Percentiles rank a stretch among this genome's conserved stretches.
Evolutionary conservation across 768 basidiomycete species (phyloP).

Genomic region (Rickenella mellea): DNA sequence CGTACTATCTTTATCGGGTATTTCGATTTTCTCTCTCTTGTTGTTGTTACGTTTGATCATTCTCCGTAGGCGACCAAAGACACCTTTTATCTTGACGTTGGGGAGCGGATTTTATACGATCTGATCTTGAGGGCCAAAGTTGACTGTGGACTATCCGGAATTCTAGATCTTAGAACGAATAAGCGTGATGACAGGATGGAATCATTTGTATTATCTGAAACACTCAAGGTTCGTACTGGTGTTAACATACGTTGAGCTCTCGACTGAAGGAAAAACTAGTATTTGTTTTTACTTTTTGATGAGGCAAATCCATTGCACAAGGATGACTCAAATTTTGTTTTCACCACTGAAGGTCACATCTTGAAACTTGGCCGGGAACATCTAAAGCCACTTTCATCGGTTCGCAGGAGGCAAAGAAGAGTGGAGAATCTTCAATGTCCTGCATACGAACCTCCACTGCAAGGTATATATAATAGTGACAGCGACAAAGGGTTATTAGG

Average conservation of each 20-base stretch:
- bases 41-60: not conserved
- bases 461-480: constrained; percentile 9
- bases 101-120: constrained; percentile 75
- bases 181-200: constrained; percentile 92
- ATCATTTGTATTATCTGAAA: constrained; percentile 89
- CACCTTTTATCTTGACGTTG: constrained; percentile 86
- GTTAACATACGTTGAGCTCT: not conserved
- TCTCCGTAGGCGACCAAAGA: constrained; percentile 92
- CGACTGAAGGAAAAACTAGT: constrained; percentile 41
- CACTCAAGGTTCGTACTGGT: constrained; percentile 58
- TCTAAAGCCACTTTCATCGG: constrained; percentile 46
- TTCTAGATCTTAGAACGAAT: constrained; percentile 70
- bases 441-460: constrained; percentile 42
- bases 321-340: constrained; percentile 80
- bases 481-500: constrained; percentile 40
- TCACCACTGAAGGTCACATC: constrained; percentile 94
- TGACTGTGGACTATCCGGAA: constrained; percentile 76
- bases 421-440: constrained; percentile 70
- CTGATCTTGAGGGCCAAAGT: constrained; percentile 67
- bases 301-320: constrained; percentile 66
- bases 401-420: constrained; percentile 50
- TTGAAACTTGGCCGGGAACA: constrained; percentile 51
- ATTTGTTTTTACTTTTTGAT: constrained; percentile 88
- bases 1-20: constrained; percentile 89
- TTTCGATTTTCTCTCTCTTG: constrained; percentile 12